Conservation (phyloP, 2,329 filamentous ascomycete genomes). For the Ophiostoma sp. region DNA sequence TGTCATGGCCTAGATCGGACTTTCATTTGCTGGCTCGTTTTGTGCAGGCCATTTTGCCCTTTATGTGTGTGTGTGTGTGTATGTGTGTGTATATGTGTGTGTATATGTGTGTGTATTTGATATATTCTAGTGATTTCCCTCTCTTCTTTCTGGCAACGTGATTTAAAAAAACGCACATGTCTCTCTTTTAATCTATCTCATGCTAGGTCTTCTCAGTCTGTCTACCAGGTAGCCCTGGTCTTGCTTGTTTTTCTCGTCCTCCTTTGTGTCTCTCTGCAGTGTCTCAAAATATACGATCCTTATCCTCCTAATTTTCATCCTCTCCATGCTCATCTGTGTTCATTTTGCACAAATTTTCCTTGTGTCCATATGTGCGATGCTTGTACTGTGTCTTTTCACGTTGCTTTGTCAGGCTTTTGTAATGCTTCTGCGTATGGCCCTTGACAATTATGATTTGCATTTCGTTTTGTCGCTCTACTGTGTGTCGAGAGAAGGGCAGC, state of each 20-base stretch:
- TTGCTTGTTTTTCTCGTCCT: neutral
- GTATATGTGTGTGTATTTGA: no score
- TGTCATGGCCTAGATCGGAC: neutral
- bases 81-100: no score
- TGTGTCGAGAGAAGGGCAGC: neutral
- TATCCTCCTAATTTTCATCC: neutral
- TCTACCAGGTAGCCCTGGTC: neutral
- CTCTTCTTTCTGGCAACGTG: neutral
- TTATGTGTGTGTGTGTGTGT: no score
- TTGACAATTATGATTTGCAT: neutral
- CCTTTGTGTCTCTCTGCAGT: conserved; percentile 9
- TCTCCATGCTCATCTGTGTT: conserved; percentile 1
- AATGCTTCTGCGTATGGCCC: neutral
- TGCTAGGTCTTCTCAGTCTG: neutral
- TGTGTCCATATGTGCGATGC: neutral
- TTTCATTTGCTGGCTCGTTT: neutral
- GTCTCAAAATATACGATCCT: neutral
- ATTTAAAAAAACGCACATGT: neutral
- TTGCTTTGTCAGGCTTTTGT: conserved; percentile 20
- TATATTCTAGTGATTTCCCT: no score
- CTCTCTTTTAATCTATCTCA: neutral
- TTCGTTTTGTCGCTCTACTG: neutral
- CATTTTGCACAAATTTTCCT: conserved; percentile 1
- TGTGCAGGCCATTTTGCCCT: neutral
- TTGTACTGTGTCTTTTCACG: neutral